Percentiles rank a stretch among this genome's conserved stretches.
These are phyloP conservation scores for Lolium rigidum DNA, from an alignment of 176 grass and related monocot species.

Conservation along the genomic window DNA sequence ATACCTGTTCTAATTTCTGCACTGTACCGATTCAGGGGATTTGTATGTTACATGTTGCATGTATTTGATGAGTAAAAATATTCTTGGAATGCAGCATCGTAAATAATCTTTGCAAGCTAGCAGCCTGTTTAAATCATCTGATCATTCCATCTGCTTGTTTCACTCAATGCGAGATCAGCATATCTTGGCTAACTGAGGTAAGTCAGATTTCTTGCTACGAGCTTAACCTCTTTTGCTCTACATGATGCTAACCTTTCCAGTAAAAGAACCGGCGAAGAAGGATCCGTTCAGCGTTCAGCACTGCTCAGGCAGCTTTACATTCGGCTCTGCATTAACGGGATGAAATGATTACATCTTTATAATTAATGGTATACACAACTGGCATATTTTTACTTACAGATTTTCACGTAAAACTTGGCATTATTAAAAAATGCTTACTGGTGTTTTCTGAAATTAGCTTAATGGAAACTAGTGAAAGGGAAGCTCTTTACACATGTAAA, in stretches of 20 bases:
- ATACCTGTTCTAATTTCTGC: not conserved
- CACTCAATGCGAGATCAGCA: slow-evolving; percentile 76
- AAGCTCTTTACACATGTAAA: not conserved
- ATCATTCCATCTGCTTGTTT: slow-evolving; percentile 78
- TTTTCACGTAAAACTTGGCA: not conserved
- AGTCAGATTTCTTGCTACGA: slow-evolving; percentile 15
- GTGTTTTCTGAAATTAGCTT: not conserved
- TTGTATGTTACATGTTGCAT: not conserved
- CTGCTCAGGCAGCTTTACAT: too few relatives aligned
- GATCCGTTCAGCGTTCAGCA: too few relatives aligned
- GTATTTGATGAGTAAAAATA: not conserved
- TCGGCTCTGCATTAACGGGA: not conserved
- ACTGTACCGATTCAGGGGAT: not conserved
- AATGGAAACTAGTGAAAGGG: not conserved
- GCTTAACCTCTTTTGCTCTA: slow-evolving; percentile 31
- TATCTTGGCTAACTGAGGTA: slow-evolving; percentile 75
- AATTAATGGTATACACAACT: not conserved
- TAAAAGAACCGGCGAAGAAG: not conserved
- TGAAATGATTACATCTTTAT: not conserved
- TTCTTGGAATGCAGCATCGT: not conserved
- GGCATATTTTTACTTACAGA: not conserved
- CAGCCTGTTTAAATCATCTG: slow-evolving; percentile 51
- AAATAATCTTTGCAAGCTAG: not conserved
- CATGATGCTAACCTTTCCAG: not conserved
- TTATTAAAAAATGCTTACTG: not conserved